Conservation (phyloP, 768 basidiomycete genomes). For the Suillus fuscotomentosus region DNA sequence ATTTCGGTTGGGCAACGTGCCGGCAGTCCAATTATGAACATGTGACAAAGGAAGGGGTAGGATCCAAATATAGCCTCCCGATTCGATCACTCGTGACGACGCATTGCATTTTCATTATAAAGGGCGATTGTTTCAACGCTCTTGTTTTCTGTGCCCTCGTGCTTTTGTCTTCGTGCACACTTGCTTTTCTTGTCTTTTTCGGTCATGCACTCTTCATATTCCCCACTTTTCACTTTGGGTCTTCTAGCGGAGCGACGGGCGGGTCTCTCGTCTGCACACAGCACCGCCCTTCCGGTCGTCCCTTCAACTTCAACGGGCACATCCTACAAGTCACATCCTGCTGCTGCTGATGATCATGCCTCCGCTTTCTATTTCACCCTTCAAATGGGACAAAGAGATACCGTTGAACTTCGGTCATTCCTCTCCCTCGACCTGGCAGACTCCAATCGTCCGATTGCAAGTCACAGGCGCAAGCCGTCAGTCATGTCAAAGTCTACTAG, state of each 20-base stretch:
- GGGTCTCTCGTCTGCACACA: slow-evolving; percentile 17
- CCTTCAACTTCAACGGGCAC: slow-evolving; percentile 7
- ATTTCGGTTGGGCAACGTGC: background rate
- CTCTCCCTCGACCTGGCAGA: slow-evolving; percentile 70
- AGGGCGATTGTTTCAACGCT: background rate
- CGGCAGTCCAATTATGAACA: background rate
- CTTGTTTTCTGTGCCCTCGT: background rate
- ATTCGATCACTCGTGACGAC: slow-evolving; percentile 11
- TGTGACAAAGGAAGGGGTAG: slow-evolving; percentile 2
- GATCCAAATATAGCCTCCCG: background rate
- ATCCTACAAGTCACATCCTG: slow-evolving; percentile 5
- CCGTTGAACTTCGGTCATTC: slow-evolving; percentile 51
- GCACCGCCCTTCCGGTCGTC: slow-evolving; percentile 15
- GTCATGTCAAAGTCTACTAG: slow-evolving; percentile 29
- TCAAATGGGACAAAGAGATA: slow-evolving; percentile 38
- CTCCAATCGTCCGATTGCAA: slow-evolving; percentile 40
- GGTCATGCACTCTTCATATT: slow-evolving; percentile 37
- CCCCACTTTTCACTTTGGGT: slow-evolving; percentile 65
- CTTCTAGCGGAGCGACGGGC: slow-evolving; percentile 39
- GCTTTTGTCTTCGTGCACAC: background rate
- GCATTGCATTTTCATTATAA: slow-evolving; percentile 1
- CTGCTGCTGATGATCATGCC: slow-evolving; percentile 27
- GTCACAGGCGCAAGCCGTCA: slow-evolving; percentile 34
- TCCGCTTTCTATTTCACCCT: slow-evolving; percentile 50
- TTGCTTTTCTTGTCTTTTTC: background rate